These are phyloP conservation scores for Umbelopsis sp. DNA, from an alignment of 371 early-diverging fungal species.

Conservation along the genomic window DNA sequence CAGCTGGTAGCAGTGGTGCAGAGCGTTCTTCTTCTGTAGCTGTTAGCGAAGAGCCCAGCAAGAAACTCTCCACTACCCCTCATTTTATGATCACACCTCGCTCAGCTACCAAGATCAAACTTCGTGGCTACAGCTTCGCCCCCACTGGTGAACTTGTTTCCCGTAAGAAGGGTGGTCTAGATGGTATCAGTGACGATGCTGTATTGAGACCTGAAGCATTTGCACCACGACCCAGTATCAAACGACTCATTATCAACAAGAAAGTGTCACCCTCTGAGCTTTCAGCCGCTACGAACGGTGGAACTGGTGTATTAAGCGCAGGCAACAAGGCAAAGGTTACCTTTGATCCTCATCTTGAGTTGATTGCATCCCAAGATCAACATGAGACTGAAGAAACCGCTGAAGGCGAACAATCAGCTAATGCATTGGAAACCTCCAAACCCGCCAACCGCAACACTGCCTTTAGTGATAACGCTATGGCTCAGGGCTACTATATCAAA, in stretches of 20 bases:
- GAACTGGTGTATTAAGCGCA: background rate
- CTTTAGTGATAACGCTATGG: conserved; percentile 12
- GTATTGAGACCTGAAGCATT: conserved; percentile 71
- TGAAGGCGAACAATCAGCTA: background rate
- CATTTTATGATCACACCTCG: conserved; percentile 71
- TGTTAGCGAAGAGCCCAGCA: conserved; percentile 38
- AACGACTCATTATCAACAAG: conserved; percentile 58
- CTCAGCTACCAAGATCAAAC: conserved; percentile 68
- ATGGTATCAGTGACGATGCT: conserved; percentile 67
- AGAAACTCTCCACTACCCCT: conserved; percentile 58
- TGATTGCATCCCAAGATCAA: conserved; percentile 27
- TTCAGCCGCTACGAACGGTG: conserved; percentile 23
- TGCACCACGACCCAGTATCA: conserved; percentile 73
- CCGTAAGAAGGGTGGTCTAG: conserved; percentile 38
- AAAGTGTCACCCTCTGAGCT: conserved; percentile 17
- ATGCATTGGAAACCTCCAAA: background rate
- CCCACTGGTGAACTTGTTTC: conserved; percentile 33
- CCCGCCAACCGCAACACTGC: conserved; percentile 11
- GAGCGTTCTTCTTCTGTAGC: conserved; percentile 50
- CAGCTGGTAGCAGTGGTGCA: conserved; percentile 39
- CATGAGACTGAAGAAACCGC: background rate
- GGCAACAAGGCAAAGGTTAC: conserved; percentile 27
- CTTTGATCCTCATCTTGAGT: conserved; percentile 39
- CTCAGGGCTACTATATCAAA: conserved; percentile 15
- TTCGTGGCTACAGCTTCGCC: conserved; percentile 61